These are phyloP conservation scores for Verticillium longisporum DNA, from an alignment of 2,329 filamentous ascomycete species.

Conservation along the genomic window DNA sequence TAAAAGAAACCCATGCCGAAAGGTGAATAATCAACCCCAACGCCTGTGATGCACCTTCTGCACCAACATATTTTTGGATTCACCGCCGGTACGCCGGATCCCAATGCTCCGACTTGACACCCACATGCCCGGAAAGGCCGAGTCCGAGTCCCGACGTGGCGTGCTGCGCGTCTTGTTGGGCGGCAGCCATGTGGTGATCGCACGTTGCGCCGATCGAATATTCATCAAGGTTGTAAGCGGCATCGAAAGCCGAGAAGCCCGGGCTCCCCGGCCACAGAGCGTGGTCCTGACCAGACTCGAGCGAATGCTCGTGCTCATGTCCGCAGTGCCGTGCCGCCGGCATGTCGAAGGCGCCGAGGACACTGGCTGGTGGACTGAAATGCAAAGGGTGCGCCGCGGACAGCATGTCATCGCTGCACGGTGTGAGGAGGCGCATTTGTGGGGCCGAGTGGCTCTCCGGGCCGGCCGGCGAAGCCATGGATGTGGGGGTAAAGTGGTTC, in stretches of 20 bases:
- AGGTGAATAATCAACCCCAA: not conserved
- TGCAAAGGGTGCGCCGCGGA: slow-evolving; percentile 19
- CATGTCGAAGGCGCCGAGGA: slow-evolving; percentile 25
- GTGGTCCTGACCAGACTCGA: slow-evolving; percentile 20
- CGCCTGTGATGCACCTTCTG: not conserved
- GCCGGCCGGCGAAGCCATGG: slow-evolving; percentile 25
- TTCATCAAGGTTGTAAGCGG: slow-evolving; percentile 29
- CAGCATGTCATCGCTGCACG: slow-evolving; percentile 44
- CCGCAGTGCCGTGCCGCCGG: slow-evolving; percentile 12
- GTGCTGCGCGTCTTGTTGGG: not conserved
- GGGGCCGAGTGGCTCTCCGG: slow-evolving; percentile 20
- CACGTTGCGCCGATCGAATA: slow-evolving; percentile 18
- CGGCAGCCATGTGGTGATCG: not conserved
- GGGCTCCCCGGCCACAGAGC: slow-evolving; percentile 23
- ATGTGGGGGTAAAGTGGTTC: slow-evolving; percentile 28
- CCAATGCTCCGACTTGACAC: not conserved
- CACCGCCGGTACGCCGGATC: not conserved
- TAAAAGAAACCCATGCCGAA: not conserved
- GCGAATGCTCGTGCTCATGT: slow-evolving; percentile 21
- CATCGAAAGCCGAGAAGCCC: slow-evolving; percentile 31
- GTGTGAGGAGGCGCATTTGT: slow-evolving; percentile 40
- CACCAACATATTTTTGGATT: not conserved
- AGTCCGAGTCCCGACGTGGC: not conserved
- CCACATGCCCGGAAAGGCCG: not conserved
- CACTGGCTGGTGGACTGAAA: slow-evolving; percentile 23